A percentile compares a stretch with the other conserved stretches of the same genome.
Evolutionary conservation across 2,329 filamentous ascomycete genomes (phyloP).

Genomic region (Pyricularia grisea): DNA sequence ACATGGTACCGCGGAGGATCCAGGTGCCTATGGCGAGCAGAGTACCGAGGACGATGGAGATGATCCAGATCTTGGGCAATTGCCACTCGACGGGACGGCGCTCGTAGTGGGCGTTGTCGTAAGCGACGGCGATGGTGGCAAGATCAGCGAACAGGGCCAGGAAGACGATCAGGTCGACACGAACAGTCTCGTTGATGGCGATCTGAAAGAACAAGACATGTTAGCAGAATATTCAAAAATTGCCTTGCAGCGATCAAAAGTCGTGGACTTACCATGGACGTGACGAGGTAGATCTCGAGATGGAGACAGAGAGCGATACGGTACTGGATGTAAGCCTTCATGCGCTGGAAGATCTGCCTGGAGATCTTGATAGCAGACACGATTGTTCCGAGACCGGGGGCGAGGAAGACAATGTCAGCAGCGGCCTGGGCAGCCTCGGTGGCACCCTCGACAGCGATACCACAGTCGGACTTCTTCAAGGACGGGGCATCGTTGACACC

Average conservation of each 20-base stretch:
- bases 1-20: conserved; percentile 63
- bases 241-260: not conserved
- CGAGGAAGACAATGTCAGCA: conserved; percentile 67
- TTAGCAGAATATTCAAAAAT: not conserved
- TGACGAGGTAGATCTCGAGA: conserved; percentile 64
- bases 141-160: conserved; percentile 72
- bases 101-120: conserved; percentile 72
- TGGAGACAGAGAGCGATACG: conserved; percentile 67
- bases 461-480: conserved; percentile 65
- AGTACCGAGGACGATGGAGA: conserved; percentile 58
- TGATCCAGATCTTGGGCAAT: conserved; percentile 73
- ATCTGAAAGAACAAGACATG: not conserved
- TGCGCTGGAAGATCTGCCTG: conserved; percentile 68
- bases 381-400: conserved; percentile 61
- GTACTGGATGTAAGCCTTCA: conserved; percentile 72
- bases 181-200: conserved; percentile 61
- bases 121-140: conserved; percentile 69
- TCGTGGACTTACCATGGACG: conserved; percentile 5
- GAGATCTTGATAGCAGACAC: conserved; percentile 66
- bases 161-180: conserved; percentile 66
- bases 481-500: conserved; percentile 68
- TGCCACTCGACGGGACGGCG: conserved; percentile 71
- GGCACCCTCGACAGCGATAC: conserved; percentile 54
- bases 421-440: conserved; percentile 65
- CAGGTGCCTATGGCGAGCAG: conserved; percentile 63